Base-by-base conservation (phyloP, 176 grass and related monocot genomes). In the Lolium multiflorum region DNA sequence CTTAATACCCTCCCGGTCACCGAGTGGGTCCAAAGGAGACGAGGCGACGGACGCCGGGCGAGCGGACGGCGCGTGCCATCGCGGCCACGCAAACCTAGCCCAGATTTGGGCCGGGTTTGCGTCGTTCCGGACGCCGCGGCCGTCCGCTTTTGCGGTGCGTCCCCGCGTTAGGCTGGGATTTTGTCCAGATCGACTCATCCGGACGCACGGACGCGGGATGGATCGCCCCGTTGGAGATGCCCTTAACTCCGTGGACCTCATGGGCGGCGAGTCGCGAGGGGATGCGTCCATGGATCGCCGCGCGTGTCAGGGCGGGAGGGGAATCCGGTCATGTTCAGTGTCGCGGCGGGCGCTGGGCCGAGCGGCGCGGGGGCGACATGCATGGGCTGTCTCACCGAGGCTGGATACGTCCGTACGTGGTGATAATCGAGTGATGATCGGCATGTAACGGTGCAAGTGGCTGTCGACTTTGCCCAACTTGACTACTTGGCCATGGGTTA, bases 271-370 rank as follows among this genome's bases (percentile, higher is more conserved):
- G 60, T 78, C 43, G 51, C 28, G 87, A 83, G 28, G 25, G 43
- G 73, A 66, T 10, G 81, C 4, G 17, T 41, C 69, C 39, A 24
- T 24, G 0, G 75, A 21, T 65, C 16, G 76, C 66, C 47, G 51
- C 56, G 67, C 24, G 61, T 67, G 82, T 13, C 77, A 67, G 76
- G 18, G 6, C 59, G 22, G 59, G 76, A 37, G 66, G n/a, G 28
- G 67, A 58, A 25, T 81, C 58, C 47, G 22, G 47, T 58, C 77
- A 4, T 58, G 88, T 76, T 67, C 49, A 0, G 9, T 56, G 76
- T 65, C 28, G 16, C 25, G 31, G 31, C 28, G 28, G n/a, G 83
- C 15, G 71, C 50, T n/a, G 37, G 38, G 14, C 61, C 71, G 50
- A 50, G 22, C 25, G n/a, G 84, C 51, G 20, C 43, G 25, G 74